Evolutionary conservation across 345 rosid genomes (phyloP), one percentile per base, ranked within the genome.

Genomic region (Mangifera indica): DNA sequence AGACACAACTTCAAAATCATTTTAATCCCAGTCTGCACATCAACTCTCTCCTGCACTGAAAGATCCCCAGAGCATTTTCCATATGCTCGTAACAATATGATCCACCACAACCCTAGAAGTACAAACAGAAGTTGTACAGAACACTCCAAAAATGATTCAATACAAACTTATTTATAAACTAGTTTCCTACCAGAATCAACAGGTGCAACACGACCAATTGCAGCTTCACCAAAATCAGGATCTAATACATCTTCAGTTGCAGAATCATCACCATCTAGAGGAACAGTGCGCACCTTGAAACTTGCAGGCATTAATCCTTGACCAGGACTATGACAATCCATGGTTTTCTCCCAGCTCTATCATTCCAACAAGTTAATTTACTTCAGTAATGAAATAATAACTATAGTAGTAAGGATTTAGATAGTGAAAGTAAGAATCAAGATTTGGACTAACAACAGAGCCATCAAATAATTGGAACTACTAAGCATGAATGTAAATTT

Each of bases 261-360:
- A 74, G 83, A 83, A 77, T 89, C 87, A 82, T 92, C 95, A 8
- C 96, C 94, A 45, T 91, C 97, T 53, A 87, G 87, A n/a, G 88
- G 95, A 77, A 89, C 84, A 26, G 84, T 89, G 45, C 91, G 88
- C 77, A 94, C 97, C 84, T 94, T 94, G 80, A 94, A 94, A 80
- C 97, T 92, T 54, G 95, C 92, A 59, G 98, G 98, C 98, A 94
- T 94, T 79, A 92, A 69, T 57, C 98, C 98, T 76, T 92, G 97
- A 69, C 98, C 97, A 54, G 98, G 98, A 70, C 97, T 94, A 74
- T 94, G 84, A 67, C 97, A 92, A 70, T 94, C 98, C 89, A 94
- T 87, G 45, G 98, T 94, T 80, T 94, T 94, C 91, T 92, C 97
- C 98, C 98, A 94, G 78, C 97, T 92, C 98, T 94, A 76, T 37